phyloP scores from a whole-genome alignment of 1,284 basidiomycete species.

The Uromyces viciae-fabae region DNA sequence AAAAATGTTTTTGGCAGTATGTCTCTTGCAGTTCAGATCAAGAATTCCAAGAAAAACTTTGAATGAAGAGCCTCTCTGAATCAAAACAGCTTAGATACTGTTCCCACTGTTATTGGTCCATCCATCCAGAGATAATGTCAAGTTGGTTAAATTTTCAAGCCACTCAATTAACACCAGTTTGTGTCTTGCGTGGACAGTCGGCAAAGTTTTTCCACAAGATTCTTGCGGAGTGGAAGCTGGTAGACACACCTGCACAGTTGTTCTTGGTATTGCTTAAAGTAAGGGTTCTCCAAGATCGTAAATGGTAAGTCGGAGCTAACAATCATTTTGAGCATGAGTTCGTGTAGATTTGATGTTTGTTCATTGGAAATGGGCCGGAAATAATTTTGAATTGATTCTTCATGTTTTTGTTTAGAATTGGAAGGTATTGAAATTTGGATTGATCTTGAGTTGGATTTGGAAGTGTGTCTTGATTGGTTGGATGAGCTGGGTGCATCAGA shows the following conservation, averaged over 20 bases:
- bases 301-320: constrained; percentile 7
- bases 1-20: constrained; percentile 3
- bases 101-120: constrained; percentile 12
- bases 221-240: neutral
- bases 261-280: constrained; percentile 17
- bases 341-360: neutral
- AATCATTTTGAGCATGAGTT: neutral
- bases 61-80: neutral
- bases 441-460: neutral
- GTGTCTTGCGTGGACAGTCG: neutral
- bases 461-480: no score
- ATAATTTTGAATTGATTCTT: neutral
- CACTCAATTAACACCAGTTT: neutral
- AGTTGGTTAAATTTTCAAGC: neutral
- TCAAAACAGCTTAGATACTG: constrained; percentile 1
- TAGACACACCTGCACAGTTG: neutral
- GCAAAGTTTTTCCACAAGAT: neutral
- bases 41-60: constrained; percentile 19
- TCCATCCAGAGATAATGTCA: constrained; percentile 22
- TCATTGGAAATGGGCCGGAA: neutral
- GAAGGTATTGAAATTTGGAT: neutral
- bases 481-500: neutral
- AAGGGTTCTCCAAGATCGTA: neutral
- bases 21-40: neutral
- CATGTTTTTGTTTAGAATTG: neutral